phyloP scores from a whole-genome alignment of 352 stramenopile genomes.

The Globisporangium paddicum region DNA sequence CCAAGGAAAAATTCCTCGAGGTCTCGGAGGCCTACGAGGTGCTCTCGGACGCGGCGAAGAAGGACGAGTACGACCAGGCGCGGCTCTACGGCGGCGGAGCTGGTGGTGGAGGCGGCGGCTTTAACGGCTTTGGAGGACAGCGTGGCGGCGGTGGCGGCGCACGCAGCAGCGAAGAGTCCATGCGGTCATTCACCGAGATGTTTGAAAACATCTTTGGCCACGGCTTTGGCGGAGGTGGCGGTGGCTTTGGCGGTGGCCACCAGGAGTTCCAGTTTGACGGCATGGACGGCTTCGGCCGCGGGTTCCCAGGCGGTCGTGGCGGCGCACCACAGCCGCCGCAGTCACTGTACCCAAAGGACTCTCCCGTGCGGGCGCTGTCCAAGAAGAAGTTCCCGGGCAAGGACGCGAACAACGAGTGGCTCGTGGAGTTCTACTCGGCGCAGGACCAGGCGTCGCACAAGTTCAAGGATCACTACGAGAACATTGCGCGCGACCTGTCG shows the following conservation, averaged over 20 bases:
- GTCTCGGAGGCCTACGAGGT: constrained; percentile 92
- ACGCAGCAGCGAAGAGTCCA: constrained; percentile 48
- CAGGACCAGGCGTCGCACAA: constrained; percentile 45
- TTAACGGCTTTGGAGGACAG: constrained; percentile 19
- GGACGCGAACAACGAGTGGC: constrained; percentile 72
- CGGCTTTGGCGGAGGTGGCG: constrained; percentile 32
- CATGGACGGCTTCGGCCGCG: constrained; percentile 76
- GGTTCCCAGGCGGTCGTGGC: constrained; percentile 13
- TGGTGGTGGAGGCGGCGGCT: constrained; percentile 12
- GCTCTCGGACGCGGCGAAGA: constrained; percentile 86
- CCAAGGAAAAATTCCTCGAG: constrained; percentile 91
- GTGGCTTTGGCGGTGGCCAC: constrained; percentile 27
- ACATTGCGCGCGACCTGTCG: constrained; percentile 56
- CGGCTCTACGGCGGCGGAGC: constrained; percentile 29
- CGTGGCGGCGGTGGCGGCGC: constrained; percentile 11
- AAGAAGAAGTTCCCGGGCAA: constrained; percentile 73
- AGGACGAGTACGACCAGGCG: constrained; percentile 87
- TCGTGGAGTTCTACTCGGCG: constrained; percentile 75
- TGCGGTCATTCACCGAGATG: constrained; percentile 82
- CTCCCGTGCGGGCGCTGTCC: constrained; percentile 47
- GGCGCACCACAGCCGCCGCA: constrained; percentile 21
- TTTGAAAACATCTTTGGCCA: constrained; percentile 87
- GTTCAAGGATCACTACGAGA: constrained; percentile 61
- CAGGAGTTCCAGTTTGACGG: constrained; percentile 77
- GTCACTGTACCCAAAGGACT: constrained; percentile 59